A percentile compares a stretch with the other conserved stretches of the same genome.
phyloP scores from a whole-genome alignment of 2,329 filamentous ascomycete genomes.

The Neonectria neomacrospora region DNA sequence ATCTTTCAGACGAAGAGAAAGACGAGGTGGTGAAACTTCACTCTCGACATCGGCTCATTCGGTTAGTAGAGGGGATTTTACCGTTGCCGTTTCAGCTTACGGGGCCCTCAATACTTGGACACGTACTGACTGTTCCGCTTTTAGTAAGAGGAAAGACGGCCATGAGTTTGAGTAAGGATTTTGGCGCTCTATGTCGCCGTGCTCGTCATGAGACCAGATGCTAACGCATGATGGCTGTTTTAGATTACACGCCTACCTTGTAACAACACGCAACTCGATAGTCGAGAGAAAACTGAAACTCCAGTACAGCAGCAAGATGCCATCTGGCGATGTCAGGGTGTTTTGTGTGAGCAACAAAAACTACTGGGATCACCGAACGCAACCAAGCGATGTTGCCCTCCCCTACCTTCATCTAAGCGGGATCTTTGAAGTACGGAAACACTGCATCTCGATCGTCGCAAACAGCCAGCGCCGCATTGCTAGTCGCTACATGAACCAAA shows the following conservation, averaged over 20 bases:
- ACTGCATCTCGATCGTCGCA: constrained; percentile 59
- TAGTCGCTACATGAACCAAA: constrained; percentile 51
- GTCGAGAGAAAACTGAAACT: constrained; percentile 45
- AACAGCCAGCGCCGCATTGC: constrained; percentile 53
- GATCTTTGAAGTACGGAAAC: constrained; percentile 53
- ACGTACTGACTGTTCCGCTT: not conserved
- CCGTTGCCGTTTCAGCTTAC: not conserved
- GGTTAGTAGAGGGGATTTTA: not conserved
- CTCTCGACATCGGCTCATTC: not conserved
- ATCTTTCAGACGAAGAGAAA: constrained; percentile 28
- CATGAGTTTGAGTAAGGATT: constrained; percentile 43
- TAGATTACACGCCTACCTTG: constrained; percentile 49
- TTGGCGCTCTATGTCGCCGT: not conserved
- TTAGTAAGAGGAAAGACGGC: constrained; percentile 27
- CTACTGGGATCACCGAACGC: constrained; percentile 53
- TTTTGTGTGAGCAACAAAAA: constrained; percentile 59
- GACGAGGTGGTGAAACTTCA: not conserved
- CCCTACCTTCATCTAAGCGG: constrained; percentile 55
- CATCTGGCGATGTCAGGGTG: constrained; percentile 44
- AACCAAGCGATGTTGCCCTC: constrained; percentile 38
- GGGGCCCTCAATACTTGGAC: not conserved
- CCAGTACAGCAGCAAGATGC: constrained; percentile 44
- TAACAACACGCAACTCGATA: constrained; percentile 52
- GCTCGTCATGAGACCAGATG: not conserved
- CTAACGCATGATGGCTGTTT: not conserved